These are phyloP conservation scores for Hawksworthiomyces lignivorus DNA, from an alignment of 2,329 filamentous ascomycete genomes.

Conservation along the genomic window DNA sequence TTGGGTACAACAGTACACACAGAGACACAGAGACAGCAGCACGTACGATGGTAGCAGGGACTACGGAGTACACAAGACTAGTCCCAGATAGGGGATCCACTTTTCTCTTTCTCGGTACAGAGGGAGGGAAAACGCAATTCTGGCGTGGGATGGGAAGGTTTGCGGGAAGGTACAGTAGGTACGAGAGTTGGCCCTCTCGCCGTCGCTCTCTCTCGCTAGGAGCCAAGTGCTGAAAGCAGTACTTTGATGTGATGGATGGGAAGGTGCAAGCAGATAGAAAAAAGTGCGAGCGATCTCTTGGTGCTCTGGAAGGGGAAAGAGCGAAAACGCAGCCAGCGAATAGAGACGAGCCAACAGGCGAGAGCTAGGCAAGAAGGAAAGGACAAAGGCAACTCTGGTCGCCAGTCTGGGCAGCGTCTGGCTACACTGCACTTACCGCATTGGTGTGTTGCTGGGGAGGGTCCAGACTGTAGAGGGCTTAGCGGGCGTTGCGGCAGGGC, in stretches of 20 bases:
- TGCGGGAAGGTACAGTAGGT: no score
- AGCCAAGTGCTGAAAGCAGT: no score
- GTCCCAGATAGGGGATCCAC: conserved; percentile 9
- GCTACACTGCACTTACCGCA: conserved; percentile 8
- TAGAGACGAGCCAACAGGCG: not conserved
- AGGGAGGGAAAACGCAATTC: not conserved
- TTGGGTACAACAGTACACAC: no score
- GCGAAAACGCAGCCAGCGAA: not conserved
- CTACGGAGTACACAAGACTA: not conserved
- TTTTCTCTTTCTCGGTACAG: conserved; percentile 9
- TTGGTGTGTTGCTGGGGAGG: conserved; percentile 12
- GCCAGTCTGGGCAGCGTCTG: no score
- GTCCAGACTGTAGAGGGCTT: conserved; percentile 12
- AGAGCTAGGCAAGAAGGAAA: conserved; percentile 2
- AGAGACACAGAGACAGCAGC: no score
- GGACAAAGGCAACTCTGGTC: conserved; percentile 1
- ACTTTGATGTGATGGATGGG: not conserved
- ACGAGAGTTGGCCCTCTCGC: no score
- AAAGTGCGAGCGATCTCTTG: not conserved
- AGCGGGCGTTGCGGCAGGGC: conserved; percentile 13
- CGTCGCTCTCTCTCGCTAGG: no score
- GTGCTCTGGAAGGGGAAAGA: not conserved
- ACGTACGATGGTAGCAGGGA: no score
- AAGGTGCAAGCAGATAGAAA: not conserved
- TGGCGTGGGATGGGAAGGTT: not conserved